Conservation (phyloP, 768 basidiomycete species). For the Royoungia palumana region DNA sequence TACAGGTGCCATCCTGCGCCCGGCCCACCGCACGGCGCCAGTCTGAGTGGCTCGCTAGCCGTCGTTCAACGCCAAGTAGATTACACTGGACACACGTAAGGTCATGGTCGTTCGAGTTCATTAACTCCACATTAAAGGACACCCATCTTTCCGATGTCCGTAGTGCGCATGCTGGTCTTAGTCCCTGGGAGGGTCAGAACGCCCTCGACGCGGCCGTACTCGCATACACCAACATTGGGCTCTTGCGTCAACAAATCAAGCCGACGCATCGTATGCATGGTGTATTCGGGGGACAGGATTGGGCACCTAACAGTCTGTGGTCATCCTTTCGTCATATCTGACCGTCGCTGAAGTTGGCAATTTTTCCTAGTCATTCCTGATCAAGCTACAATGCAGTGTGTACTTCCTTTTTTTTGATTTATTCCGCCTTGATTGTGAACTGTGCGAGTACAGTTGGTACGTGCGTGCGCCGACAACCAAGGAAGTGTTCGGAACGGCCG, state of each 20-base stretch:
- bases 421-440: neutral
- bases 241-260: constrained; percentile 76
- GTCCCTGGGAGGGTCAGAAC: constrained; percentile 86
- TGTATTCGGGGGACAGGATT: constrained; percentile 70
- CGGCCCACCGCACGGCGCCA: constrained; percentile 63
- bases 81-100: constrained; percentile 71
- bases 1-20: constrained; percentile 78
- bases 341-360: neutral
- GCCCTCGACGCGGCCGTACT: constrained; percentile 83
- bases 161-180: constrained; percentile 74
- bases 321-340: neutral
- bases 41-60: constrained; percentile 62
- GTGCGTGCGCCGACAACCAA: constrained; percentile 68
- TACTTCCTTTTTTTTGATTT: neutral
- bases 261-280: constrained; percentile 80
- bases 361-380: constrained; percentile 69
- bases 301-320: constrained; percentile 64
- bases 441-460: constrained; percentile 51
- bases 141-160: no score
- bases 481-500: constrained; percentile 52
- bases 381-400: constrained; percentile 67
- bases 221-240: constrained; percentile 74
- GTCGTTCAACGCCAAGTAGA: constrained; percentile 56
- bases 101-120: neutral
- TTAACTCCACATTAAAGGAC: neutral